These are phyloP conservation scores for Stephania yunnanensis DNA, from an alignment of 164 flowering plant genomes.

Conservation along the genomic window DNA sequence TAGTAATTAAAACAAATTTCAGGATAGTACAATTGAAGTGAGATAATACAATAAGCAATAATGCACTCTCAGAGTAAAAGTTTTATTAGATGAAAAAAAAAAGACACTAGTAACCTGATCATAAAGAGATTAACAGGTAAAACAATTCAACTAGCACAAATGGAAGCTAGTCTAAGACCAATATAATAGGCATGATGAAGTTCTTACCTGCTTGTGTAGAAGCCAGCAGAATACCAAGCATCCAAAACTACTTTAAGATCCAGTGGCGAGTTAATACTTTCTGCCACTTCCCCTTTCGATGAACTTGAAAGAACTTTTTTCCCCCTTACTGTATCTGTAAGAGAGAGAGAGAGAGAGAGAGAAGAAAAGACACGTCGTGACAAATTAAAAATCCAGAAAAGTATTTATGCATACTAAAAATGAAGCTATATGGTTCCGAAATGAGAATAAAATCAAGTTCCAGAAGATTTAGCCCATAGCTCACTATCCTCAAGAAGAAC, in stretches of 20 bases:
- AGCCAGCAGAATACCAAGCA: conserved; percentile 86
- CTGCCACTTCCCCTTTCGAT: conserved; percentile 11
- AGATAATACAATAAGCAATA: background rate
- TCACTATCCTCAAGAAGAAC: background rate
- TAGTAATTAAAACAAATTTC: background rate
- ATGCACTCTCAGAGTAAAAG: background rate
- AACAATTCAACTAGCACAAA: background rate
- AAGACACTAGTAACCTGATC: background rate
- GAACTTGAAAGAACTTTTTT: conserved; percentile 1
- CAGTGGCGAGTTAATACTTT: conserved; percentile 30
- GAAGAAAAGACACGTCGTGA: background rate
- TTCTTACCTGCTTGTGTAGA: conserved; percentile 70
- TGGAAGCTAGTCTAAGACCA: background rate
- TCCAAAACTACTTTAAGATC: conserved; percentile 50
- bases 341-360: background rate
- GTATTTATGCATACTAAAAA: background rate
- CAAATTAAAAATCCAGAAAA: background rate
- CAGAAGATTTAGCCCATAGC: background rate
- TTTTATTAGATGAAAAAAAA: background rate
- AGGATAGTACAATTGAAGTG: background rate
- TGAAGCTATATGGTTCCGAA: background rate
- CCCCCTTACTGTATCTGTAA: conserved; percentile 6
- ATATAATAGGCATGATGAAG: background rate
- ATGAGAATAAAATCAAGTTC: background rate
- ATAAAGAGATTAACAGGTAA: background rate